Percentiles rank a stretch among this genome's conserved stretches.
Evolutionary conservation across 805 yeast species (phyloP).

Genomic region (Myxozyma udenii): DNA sequence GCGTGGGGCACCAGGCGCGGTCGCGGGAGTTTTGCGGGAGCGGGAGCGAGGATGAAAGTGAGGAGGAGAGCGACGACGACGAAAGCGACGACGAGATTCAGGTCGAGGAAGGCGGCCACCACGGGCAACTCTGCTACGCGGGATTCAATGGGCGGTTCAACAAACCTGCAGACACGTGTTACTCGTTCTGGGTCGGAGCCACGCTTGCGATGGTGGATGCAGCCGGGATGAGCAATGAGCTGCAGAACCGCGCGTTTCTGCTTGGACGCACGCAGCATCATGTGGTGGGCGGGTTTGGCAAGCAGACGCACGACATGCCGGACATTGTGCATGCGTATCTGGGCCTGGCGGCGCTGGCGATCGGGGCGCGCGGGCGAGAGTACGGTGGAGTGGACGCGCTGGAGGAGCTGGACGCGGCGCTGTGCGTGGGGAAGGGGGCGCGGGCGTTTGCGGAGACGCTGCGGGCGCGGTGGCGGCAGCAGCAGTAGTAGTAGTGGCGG

Average conservation of each 20-base stretch:
- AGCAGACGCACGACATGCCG: slow-evolving; percentile 25
- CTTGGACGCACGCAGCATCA: slow-evolving; percentile 20
- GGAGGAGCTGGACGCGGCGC: slow-evolving; percentile 19
- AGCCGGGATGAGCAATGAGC: not conserved
- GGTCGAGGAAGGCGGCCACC: not conserved
- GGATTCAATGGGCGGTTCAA: slow-evolving; percentile 84
- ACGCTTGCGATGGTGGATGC: slow-evolving; percentile 23
- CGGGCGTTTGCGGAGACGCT: slow-evolving; percentile 3
- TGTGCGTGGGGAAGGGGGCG: slow-evolving; percentile 11
- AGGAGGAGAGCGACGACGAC: not conserved
- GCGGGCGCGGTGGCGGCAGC: slow-evolving; percentile 13
- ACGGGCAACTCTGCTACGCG: slow-evolving; percentile 1
- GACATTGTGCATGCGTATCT: slow-evolving; percentile 31
- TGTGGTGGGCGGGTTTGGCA: slow-evolving; percentile 29
- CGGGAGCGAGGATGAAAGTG: not conserved
- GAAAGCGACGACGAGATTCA: not conserved
- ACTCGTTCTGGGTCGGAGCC: slow-evolving; percentile 86
- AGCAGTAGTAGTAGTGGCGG: no score
- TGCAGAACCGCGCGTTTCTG: slow-evolving; percentile 5
- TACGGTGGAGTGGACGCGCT: not conserved
- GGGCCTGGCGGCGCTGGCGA: slow-evolving; percentile 26
- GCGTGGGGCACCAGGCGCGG: slow-evolving; percentile 16
- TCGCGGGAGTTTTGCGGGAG: not conserved
- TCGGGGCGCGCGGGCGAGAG: not conserved
- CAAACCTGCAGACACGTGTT: slow-evolving; percentile 94